Conservation (phyloP, 2,329 filamentous ascomycete species). For the Hirsutella rhossiliensis region DNA sequence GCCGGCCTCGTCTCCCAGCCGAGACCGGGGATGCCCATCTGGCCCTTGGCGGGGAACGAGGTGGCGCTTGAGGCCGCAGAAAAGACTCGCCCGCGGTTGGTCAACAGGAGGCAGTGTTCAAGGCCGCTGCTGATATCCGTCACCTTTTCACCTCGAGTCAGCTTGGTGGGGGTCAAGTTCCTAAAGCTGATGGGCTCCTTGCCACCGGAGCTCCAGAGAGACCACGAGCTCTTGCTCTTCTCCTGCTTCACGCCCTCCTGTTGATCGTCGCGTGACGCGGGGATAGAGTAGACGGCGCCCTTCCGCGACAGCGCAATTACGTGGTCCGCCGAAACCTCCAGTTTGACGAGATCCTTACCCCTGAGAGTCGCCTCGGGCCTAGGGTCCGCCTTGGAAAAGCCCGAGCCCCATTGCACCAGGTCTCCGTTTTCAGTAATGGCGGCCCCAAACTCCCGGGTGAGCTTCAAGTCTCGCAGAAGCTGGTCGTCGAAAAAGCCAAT, state of each 20-base stretch:
- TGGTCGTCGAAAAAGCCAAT: constrained; percentile 76
- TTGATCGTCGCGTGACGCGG: constrained; percentile 64
- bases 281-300: constrained; percentile 76
- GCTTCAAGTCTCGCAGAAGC: constrained; percentile 74
- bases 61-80: constrained; percentile 72
- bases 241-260: constrained; percentile 45
- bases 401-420: constrained; percentile 81
- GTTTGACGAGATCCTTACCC: constrained; percentile 68
- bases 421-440: constrained; percentile 83
- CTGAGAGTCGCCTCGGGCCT: constrained; percentile 60
- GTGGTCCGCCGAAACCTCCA: constrained; percentile 70
- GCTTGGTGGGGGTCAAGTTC: constrained; percentile 49
- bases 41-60: constrained; percentile 69
- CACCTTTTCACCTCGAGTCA: constrained; percentile 61
- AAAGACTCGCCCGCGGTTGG: constrained; percentile 75
- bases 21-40: constrained; percentile 76
- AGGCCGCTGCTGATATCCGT: constrained; percentile 64
- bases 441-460: constrained; percentile 70
- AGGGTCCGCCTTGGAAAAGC: constrained; percentile 52
- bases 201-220: constrained; percentile 47
- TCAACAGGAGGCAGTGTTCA: constrained; percentile 79
- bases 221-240: constrained; percentile 52
- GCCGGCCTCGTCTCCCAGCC: constrained; percentile 66
- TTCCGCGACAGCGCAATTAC: constrained; percentile 65
- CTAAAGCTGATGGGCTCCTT: constrained; percentile 53